These are phyloP conservation scores for Cyclotella kingstonii DNA, from an alignment of 108 stramenopile genomes.

Conservation along the genomic window DNA sequence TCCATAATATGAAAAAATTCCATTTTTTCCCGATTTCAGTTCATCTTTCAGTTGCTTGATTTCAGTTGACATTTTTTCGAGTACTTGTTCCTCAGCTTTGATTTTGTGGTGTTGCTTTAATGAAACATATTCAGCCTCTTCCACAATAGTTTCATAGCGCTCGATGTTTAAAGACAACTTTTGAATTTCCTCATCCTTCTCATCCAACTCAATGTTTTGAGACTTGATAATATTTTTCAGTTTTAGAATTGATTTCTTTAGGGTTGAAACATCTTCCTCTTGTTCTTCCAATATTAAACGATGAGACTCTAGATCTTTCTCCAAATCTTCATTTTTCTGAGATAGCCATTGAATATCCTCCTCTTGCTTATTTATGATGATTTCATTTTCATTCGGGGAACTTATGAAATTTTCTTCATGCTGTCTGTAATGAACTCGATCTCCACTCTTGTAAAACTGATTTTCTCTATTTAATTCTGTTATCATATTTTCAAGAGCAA, in stretches of 20 bases:
- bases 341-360: constrained; percentile 11
- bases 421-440: neutral
- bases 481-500: constrained; percentile 1
- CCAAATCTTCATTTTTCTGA: constrained; percentile 18
- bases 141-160: constrained; percentile 20
- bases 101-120: constrained; percentile 12
- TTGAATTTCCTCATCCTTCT: constrained; percentile 18
- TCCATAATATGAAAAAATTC: constrained; percentile 3
- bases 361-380: constrained; percentile 16
- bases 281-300: constrained; percentile 16
- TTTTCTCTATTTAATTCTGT: constrained; percentile 1
- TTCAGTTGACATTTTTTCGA: constrained; percentile 16
- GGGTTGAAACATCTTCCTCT: constrained; percentile 14
- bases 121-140: constrained; percentile 28
- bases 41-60: constrained; percentile 24
- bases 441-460: constrained; percentile 4
- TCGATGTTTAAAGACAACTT: constrained; percentile 14
- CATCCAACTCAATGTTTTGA: constrained; percentile 16
- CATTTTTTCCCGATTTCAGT: neutral
- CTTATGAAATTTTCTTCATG: constrained; percentile 11
- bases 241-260: constrained; percentile 14
- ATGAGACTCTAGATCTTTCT: constrained; percentile 8
- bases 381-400: constrained; percentile 7
- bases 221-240: constrained; percentile 20
- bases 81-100: constrained; percentile 1